Evolutionary conservation across 371 early-diverging fungal genomes (phyloP).

Genomic region (Syncephalastrum racemosum): DNA sequence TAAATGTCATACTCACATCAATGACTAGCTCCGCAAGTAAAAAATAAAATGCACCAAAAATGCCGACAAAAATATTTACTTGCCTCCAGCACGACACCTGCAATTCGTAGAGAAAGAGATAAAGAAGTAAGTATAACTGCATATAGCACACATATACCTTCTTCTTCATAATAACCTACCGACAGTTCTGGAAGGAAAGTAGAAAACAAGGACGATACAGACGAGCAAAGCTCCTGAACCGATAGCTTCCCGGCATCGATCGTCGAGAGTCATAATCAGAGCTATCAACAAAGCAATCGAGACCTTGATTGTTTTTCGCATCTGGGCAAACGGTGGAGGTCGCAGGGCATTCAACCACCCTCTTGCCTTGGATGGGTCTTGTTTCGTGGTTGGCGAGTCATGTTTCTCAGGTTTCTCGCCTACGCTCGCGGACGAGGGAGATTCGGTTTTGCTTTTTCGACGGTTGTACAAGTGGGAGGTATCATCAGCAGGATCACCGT

Average conservation of each 20-base stretch:
- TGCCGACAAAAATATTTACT: not conserved
- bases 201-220: constrained; percentile 17
- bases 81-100: constrained; percentile 12
- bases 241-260: not conserved
- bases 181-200: constrained; percentile 17
- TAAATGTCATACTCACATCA: constrained; percentile 3
- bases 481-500: no score
- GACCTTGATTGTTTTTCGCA: constrained; percentile 32
- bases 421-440: no score
- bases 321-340: constrained; percentile 19
- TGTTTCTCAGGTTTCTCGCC: no score
- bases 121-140: no score
- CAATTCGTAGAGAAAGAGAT: not conserved
- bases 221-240: constrained; percentile 12
- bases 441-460: no score
- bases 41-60: no score
- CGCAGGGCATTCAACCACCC: no score
- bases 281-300: constrained; percentile 27
- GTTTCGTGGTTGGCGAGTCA: no score
- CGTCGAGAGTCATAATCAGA: constrained; percentile 18
- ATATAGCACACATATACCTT: no score
- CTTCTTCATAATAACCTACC: constrained; percentile 3
- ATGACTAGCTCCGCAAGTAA: not conserved
- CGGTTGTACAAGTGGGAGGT: no score
- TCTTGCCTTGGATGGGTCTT: no score